A percentile compares a stretch with the other conserved stretches of the same genome.
Conservation (phyloP, 805 yeast genomes). For the Lipomyces sp. region DNA sequence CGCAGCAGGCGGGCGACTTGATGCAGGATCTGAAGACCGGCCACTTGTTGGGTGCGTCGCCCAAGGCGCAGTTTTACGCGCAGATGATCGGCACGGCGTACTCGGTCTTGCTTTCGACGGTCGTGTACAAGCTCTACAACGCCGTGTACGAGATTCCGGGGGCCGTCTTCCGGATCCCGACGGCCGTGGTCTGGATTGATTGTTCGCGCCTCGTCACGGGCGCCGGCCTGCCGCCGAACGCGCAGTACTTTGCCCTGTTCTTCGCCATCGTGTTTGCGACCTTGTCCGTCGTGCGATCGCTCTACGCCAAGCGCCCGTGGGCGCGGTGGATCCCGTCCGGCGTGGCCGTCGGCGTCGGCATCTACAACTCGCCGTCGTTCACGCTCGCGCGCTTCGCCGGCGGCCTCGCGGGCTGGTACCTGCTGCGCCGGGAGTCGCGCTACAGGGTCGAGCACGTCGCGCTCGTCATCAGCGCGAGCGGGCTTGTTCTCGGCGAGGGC, state of each 20-base stretch:
- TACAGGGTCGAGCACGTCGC: conserved; percentile 46
- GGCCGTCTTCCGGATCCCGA: conserved; percentile 77
- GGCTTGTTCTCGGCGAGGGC: conserved; percentile 92
- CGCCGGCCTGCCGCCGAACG: conserved; percentile 80
- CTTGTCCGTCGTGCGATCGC: conserved; percentile 50
- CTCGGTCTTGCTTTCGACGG: conserved; percentile 73
- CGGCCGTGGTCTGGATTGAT: conserved; percentile 95
- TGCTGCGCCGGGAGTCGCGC: conserved; percentile 5
- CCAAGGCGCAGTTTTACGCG: conserved; percentile 85
- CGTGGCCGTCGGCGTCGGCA: conserved; percentile 95
- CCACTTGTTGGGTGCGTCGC: conserved; percentile 85
- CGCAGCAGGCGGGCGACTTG: conserved; percentile 97
- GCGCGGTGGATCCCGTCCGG: conserved; percentile 77
- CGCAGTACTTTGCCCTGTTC: conserved; percentile 58
- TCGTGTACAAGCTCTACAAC: conserved; percentile 81
- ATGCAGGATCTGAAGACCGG: conserved; percentile 98
- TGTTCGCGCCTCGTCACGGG: conserved; percentile 93
- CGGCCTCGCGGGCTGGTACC: conserved; percentile 61
- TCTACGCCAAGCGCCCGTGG: conserved; percentile 28
- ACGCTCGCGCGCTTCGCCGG: conserved; percentile 92
- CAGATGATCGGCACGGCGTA: conserved; percentile 84
- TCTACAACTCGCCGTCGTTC: conserved; percentile 89
- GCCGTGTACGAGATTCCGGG: conserved; percentile 83
- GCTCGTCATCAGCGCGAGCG: conserved; percentile 86
- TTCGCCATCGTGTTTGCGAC: conserved; percentile 67